phyloP scores from a whole-genome alignment of 108 stramenopile genomes.

The Asterionellopsis glacialis region DNA sequence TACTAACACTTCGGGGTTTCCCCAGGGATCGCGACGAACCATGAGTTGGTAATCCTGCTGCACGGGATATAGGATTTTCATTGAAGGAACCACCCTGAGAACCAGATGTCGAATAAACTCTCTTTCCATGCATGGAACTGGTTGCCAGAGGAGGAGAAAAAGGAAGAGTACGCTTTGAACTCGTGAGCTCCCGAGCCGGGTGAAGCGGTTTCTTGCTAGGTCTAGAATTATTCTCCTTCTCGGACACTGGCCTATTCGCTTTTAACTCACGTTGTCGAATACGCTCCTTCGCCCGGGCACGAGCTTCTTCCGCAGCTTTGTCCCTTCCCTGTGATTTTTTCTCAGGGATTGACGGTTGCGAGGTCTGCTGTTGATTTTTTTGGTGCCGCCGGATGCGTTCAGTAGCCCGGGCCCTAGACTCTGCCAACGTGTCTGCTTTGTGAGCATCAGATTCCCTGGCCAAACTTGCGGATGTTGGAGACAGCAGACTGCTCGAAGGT shows the following conservation, averaged over 20 bases:
- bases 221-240: background rate
- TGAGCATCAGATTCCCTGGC: background rate
- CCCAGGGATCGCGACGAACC: background rate
- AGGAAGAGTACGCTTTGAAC: background rate
- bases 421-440: background rate
- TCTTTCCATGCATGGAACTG: background rate
- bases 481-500: background rate
- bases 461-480: background rate
- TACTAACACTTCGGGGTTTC: background rate
- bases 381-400: background rate
- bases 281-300: slow-evolving; percentile 5
- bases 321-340: background rate
- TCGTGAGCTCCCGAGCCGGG: background rate
- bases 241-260: background rate
- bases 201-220: background rate
- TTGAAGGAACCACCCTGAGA: background rate
- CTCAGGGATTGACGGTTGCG: background rate
- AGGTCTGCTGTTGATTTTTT: background rate
- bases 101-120: background rate
- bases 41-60: background rate
- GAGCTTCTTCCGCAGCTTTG: background rate
- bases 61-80: slow-evolving; percentile 2
- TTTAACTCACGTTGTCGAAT: background rate
- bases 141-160: background rate
- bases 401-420: background rate